Conservation (phyloP, 345 rosid species). For the Mercurialis annua region DNA sequence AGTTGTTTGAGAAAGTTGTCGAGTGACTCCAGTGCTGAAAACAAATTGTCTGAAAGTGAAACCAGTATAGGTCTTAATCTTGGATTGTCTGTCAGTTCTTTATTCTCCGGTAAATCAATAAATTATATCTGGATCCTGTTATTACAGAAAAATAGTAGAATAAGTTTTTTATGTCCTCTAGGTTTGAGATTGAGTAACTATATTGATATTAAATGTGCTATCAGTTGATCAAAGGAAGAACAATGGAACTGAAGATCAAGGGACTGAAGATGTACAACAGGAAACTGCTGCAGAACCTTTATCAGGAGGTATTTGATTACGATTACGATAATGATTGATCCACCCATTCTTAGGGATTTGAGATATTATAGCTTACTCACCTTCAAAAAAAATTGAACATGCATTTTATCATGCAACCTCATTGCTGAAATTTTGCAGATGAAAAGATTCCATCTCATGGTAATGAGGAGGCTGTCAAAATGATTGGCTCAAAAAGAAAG, state of each 20-base stretch:
- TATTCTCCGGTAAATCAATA: conserved; percentile 29
- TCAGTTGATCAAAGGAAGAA: conserved; percentile 29
- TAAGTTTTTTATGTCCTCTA: not conserved
- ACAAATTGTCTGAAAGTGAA: conserved; percentile 29
- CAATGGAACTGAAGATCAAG: conserved; percentile 34
- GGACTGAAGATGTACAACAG: conserved; percentile 23
- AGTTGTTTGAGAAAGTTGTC: conserved; percentile 27
- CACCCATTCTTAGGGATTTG: conserved; percentile 6
- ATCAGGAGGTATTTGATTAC: conserved; percentile 28
- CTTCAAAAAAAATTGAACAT: conserved; percentile 8
- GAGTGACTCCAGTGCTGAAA: conserved; percentile 13
- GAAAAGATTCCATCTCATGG: conserved; percentile 32
- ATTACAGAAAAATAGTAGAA: not conserved
- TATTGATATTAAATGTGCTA: conserved; percentile 13
- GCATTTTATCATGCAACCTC: conserved; percentile 13
- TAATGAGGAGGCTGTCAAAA: conserved; percentile 36
- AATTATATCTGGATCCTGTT: not conserved
- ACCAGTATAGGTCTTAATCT: conserved; percentile 40
- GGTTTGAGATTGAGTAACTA: conserved; percentile 8
- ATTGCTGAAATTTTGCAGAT: conserved; percentile 37
- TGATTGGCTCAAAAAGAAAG: conserved; percentile 60
- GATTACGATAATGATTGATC: conserved; percentile 2
- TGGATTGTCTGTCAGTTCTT: conserved; percentile 41
- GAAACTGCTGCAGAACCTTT: conserved; percentile 24
- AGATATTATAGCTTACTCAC: not conserved